These are phyloP conservation scores for Fraxinus xanthoxyloides DNA, from an alignment of 305 asterid species.

Conservation along the genomic window DNA sequence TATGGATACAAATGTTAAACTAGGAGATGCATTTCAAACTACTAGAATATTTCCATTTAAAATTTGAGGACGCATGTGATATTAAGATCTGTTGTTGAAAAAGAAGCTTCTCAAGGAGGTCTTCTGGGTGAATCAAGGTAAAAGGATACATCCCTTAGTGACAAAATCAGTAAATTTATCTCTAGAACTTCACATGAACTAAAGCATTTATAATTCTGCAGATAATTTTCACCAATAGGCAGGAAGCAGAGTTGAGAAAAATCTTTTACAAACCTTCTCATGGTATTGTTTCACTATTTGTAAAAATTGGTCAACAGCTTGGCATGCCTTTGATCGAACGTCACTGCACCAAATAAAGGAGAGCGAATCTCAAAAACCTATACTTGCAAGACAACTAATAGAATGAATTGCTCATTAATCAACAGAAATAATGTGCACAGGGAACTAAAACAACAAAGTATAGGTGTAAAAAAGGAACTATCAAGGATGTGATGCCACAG, in stretches of 20 bases:
- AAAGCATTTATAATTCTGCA: slow-evolving; percentile 2
- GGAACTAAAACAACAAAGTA: slow-evolving; percentile 14
- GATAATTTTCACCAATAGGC: slow-evolving; percentile 18
- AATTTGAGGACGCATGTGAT: background rate
- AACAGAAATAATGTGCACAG: slow-evolving; percentile 7
- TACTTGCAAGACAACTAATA: slow-evolving; percentile 18
- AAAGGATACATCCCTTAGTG: background rate
- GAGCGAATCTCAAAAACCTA: slow-evolving; percentile 10
- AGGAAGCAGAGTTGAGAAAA: slow-evolving; percentile 6
- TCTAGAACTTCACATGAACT: slow-evolving; percentile 4
- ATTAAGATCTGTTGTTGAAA: slow-evolving; percentile 5
- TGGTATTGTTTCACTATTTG: slow-evolving; percentile 76
- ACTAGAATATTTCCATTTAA: background rate
- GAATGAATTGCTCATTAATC: slow-evolving; percentile 17
- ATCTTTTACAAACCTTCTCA: slow-evolving; percentile 61
- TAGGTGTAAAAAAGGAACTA: background rate
- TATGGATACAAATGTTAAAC: slow-evolving; percentile 3
- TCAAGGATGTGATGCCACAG: slow-evolving; percentile 2
- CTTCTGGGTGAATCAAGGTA: background rate
- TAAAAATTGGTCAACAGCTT: slow-evolving; percentile 95
- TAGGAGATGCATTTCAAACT: slow-evolving; percentile 2
- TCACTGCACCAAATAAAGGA: slow-evolving; percentile 52
- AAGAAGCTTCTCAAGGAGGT: slow-evolving; percentile 17
- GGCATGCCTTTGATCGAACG: slow-evolving; percentile 85
- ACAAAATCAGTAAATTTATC: slow-evolving; percentile 17